Base-by-base conservation (phyloP, 805 yeast genomes). In the Metschnikowia baotianmanensis region DNA sequence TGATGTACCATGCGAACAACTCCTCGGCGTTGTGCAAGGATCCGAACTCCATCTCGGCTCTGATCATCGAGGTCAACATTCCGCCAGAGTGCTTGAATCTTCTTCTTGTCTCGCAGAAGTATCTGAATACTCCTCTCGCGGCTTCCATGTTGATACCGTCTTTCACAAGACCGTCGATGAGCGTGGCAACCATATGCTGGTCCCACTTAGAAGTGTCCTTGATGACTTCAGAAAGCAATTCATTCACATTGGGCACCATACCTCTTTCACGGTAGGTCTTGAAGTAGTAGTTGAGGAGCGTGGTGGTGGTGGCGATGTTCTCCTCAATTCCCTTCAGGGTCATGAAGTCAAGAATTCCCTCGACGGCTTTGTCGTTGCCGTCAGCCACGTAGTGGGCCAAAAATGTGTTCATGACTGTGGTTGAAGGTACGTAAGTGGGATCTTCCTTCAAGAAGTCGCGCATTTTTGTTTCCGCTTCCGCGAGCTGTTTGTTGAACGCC, bases 251-350 rank as follows among this genome's bases (percentile, higher is more conserved):
- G 7, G 78, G 71, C 2, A 61, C 52, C 43, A 62, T 57, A 8
- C 78, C 78, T 25, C 72, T 65, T n/a, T 62, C 63, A 28, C 61
- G 61, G 24, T 69, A 63, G 25, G 62, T 42, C 54, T 77, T 78
- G 62, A 82, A 68, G 47, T 72, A 66, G 38, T 72, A 59, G 51
- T 82, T 80, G 38, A 82, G 68, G 18, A 82, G 61, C 25, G 76
- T 72, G 3, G 89, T 74, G 59, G 77, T 77, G 2, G 90, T 82
- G 13, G 78, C 78, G 33, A 78, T 67, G 55, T 80, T 86, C 20
- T 83, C 83, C 26, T 66, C 52, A 18, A 82, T 58, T 3, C 62
- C 56, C 19, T 63, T 43, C 23, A 56, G 57, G 28, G 53, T 56
- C 77, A 81, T 73, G 43, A 65, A 63, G 24, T 69, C 44, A 20